Percentiles rank a stretch among this genome's conserved stretches.
These are phyloP conservation scores for Saccharomyces hybrid DNA, from an alignment of 1,139 yeast genomes.

Conservation along the genomic window DNA sequence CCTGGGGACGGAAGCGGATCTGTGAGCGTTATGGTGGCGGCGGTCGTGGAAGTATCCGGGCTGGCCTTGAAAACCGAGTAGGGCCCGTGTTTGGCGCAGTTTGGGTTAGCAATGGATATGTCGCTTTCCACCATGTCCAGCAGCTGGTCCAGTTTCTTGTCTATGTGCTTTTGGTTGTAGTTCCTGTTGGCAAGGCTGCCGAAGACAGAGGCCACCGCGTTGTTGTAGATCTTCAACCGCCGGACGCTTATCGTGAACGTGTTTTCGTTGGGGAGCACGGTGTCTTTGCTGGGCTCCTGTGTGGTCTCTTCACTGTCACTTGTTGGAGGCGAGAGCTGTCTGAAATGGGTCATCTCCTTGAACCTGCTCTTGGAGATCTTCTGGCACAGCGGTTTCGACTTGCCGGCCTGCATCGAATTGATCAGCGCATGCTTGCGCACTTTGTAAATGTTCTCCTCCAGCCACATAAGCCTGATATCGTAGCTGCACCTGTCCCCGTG, in stretches of 20 bases:
- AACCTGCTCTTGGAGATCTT: background rate
- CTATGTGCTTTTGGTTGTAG: constrained; percentile 19
- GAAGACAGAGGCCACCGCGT: constrained; percentile 19
- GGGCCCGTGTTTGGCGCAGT: background rate
- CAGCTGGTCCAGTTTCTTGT: constrained; percentile 14
- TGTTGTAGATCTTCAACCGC: constrained; percentile 26
- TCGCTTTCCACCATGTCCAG: constrained; percentile 16
- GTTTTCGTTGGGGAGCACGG: constrained; percentile 1
- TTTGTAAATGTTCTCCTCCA: constrained; percentile 17
- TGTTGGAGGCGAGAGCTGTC: constrained; percentile 8
- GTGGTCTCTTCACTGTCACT: background rate
- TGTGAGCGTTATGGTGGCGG: background rate
- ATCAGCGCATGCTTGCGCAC: constrained; percentile 3
- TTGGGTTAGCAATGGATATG: background rate
- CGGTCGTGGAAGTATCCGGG: background rate
- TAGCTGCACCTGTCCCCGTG: constrained; percentile 23
- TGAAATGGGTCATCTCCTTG: constrained; percentile 5
- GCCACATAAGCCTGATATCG: constrained; percentile 27
- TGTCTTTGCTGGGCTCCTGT: constrained; percentile 1
- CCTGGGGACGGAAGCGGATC: background rate
- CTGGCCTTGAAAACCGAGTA: background rate
- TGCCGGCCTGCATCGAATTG: background rate
- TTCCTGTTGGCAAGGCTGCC: constrained; percentile 9
- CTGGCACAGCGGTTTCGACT: background rate
- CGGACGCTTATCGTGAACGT: constrained; percentile 26